phyloP scores from a whole-genome alignment of 2,329 filamentous ascomycete species.

The Aspergillus sp. region DNA sequence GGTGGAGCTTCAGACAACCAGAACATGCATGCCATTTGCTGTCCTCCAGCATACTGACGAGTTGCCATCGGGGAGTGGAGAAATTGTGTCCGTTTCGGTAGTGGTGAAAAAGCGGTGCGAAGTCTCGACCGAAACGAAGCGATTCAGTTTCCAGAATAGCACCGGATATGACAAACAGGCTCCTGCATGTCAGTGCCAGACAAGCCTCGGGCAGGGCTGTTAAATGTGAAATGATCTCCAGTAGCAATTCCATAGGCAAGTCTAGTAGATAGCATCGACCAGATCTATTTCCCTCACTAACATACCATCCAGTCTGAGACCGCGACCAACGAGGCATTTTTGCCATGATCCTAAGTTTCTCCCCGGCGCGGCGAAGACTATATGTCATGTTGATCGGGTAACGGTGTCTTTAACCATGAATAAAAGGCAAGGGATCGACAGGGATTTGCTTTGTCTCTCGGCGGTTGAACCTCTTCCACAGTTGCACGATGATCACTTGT shows the following conservation, averaged over 20 bases:
- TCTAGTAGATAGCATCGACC: conserved; percentile 27
- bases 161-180: conserved; percentile 26
- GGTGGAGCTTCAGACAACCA: conserved; percentile 32
- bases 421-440: neutral
- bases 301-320: conserved; percentile 9
- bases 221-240: conserved; percentile 31
- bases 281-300: conserved; percentile 7
- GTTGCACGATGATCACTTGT: neutral
- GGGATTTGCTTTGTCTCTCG: neutral
- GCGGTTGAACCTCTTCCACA: neutral
- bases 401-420: neutral
- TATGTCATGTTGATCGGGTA: conserved; percentile 19
- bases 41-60: conserved; percentile 30
- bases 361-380: conserved; percentile 21
- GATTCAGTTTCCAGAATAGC: conserved; percentile 23
- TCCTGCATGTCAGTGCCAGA: conserved; percentile 32
- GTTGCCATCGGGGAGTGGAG: conserved; percentile 28
- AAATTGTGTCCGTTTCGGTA: conserved; percentile 32
- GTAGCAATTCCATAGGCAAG: conserved; percentile 30
- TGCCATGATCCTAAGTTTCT: conserved; percentile 21
- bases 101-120: conserved; percentile 33
- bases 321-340: conserved; percentile 22
- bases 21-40: conserved; percentile 29
- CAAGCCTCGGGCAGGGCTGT: conserved; percentile 27
- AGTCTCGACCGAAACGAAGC: conserved; percentile 31